Conservation (phyloP, 352 stramenopile genomes). For the Peronospora farinosa region DNA sequence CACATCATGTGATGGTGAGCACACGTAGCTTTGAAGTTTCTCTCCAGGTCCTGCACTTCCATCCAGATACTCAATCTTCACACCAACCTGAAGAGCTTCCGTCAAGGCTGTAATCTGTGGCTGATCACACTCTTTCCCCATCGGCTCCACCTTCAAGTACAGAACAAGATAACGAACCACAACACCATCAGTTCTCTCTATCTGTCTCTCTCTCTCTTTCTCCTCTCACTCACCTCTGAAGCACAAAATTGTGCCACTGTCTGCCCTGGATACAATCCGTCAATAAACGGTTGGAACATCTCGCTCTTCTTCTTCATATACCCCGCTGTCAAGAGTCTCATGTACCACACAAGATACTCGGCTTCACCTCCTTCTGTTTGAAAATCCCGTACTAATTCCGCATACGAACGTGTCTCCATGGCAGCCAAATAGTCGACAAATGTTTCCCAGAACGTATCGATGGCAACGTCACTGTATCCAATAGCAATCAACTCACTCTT, state of each 20-base stretch:
- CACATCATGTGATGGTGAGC: conserved; percentile 20
- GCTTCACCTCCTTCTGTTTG: conserved; percentile 80
- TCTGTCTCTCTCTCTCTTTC: background rate
- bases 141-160: conserved; percentile 80
- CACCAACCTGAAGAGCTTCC: conserved; percentile 81
- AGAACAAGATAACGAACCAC: background rate
- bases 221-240: conserved; percentile 35
- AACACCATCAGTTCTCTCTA: background rate
- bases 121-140: conserved; percentile 91
- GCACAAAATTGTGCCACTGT: conserved; percentile 83
- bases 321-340: conserved; percentile 71
- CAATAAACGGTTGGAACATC: conserved; percentile 87
- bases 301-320: conserved; percentile 86
- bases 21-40: conserved; percentile 63
- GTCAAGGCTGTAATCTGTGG: conserved; percentile 90
- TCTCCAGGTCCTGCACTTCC: conserved; percentile 49
- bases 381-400: conserved; percentile 70
- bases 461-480: conserved; percentile 88
- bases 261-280: conserved; percentile 69
- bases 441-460: conserved; percentile 92
- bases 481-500: conserved; percentile 69
- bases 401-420: conserved; percentile 69
- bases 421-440: conserved; percentile 85
- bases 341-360: conserved; percentile 89
- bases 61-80: conserved; percentile 93